Percentiles rank a stretch among this genome's conserved stretches.
Evolutionary conservation across 306 rosid species (phyloP).

Genomic region (Macrotyloma uniflorum): DNA sequence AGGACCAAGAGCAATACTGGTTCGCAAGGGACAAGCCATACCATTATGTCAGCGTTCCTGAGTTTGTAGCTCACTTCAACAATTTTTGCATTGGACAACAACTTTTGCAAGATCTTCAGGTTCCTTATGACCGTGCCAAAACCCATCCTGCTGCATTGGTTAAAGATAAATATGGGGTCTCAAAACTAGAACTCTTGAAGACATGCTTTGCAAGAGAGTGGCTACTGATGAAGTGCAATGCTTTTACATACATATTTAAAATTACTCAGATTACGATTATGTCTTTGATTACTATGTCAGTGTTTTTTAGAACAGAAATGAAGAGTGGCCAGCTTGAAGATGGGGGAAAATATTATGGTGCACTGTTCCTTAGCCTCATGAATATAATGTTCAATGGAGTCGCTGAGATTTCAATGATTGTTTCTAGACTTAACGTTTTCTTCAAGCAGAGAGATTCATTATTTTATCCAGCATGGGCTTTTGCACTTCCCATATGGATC

Average conservation of each 20-base stretch:
- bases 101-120: constrained; percentile 47
- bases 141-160: constrained; percentile 68
- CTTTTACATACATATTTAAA: constrained; percentile 68
- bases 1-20: constrained; percentile 87
- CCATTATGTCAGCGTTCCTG: constrained; percentile 51
- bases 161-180: constrained; percentile 63
- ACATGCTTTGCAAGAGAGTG: constrained; percentile 81
- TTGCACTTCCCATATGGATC: constrained; percentile 73
- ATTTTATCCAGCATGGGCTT: constrained; percentile 77
- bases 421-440: constrained; percentile 67
- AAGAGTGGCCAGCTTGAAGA: constrained; percentile 58
- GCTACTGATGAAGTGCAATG: constrained; percentile 67
- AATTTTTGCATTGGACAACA: constrained; percentile 44
- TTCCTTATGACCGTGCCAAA: constrained; percentile 53
- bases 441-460: constrained; percentile 75
- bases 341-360: constrained; percentile 68
- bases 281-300: constrained; percentile 68
- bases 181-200: constrained; percentile 68
- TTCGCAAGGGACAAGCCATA: constrained; percentile 56
- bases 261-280: constrained; percentile 63
- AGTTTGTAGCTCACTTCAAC: constrained; percentile 52
- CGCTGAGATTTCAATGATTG: constrained; percentile 72
- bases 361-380: constrained; percentile 63
- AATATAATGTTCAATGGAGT: constrained; percentile 84
- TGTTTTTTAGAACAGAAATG: constrained; percentile 72